Percentiles rank a stretch among this genome's conserved stretches.
phyloP scores from a whole-genome alignment of 495 filamentous ascomycete species.

The Penicillium soppii region DNA sequence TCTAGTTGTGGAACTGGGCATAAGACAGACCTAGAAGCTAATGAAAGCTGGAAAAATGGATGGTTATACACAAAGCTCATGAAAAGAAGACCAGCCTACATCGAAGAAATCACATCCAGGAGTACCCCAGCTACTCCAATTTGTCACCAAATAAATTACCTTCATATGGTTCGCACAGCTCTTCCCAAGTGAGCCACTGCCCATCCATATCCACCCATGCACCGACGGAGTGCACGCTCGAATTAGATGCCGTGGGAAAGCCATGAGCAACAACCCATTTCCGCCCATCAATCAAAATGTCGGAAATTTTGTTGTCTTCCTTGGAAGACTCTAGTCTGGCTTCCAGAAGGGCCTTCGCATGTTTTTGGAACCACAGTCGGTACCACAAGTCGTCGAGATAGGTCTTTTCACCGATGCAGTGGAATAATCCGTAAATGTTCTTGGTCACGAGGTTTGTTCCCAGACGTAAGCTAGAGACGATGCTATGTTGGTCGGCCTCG shows the following conservation, averaged over 20 bases:
- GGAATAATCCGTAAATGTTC: conserved; percentile 12
- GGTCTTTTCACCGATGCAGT: conserved; percentile 12
- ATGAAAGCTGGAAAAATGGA: no score
- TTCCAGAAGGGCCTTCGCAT: conserved; percentile 7
- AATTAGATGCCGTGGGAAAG: not conserved
- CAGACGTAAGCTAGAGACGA: conserved; percentile 3
- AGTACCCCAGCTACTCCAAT: not conserved
- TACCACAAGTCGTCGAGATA: conserved; percentile 14
- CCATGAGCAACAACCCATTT: conserved; percentile 8
- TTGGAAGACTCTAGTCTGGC: not conserved
- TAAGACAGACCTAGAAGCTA: no score
- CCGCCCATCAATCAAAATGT: conserved; percentile 5
- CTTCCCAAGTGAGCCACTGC: conserved; percentile 8
- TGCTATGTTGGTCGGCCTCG: not conserved
- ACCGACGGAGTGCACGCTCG: not conserved
- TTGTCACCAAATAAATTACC: conserved; percentile 3
- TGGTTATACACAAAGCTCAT: no score
- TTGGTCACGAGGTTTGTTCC: conserved; percentile 14
- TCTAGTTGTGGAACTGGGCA: no score
- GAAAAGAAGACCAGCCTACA: no score
- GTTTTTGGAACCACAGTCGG: conserved; percentile 10
- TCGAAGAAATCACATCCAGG: not conserved
- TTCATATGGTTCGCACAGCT: conserved; percentile 7
- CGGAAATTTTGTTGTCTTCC: not conserved
- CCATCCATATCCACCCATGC: conserved; percentile 9